A percentile compares a stretch with the other conserved stretches of the same genome.
phyloP scores from a whole-genome alignment of 306 rosid genomes.

The Glycine latifolia region DNA sequence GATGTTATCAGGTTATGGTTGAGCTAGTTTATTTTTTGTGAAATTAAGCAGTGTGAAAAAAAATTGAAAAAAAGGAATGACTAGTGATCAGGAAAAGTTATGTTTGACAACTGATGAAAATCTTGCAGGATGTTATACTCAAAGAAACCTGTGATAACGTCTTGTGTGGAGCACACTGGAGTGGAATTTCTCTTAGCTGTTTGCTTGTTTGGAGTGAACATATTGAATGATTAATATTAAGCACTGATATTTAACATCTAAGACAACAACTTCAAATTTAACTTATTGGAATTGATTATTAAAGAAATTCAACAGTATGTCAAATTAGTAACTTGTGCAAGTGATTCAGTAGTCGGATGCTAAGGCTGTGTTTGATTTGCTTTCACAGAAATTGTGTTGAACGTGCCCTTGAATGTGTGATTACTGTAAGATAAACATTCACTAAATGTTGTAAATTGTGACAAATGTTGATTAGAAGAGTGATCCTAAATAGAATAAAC shows the following conservation, averaged over 20 bases:
- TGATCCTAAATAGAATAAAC: neutral
- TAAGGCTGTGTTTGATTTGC: neutral
- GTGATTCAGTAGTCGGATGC: neutral
- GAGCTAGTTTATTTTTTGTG: too few species aligned
- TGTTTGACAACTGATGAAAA: neutral
- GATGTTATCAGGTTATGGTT: neutral
- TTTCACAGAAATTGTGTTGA: too few species aligned
- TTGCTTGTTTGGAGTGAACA: conserved; percentile 29
- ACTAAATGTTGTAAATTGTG: neutral
- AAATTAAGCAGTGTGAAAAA: too few species aligned
- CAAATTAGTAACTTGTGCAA: neutral
- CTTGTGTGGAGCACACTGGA: too few species aligned
- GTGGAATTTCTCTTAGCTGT: neutral
- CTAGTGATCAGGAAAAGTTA: neutral
- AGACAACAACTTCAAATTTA: neutral
- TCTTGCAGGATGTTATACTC: neutral
- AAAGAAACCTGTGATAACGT: neutral
- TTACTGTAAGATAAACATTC: too few species aligned
- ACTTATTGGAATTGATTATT: neutral
- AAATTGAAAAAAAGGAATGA: neutral
- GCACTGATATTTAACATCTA: neutral
- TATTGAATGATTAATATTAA: neutral
- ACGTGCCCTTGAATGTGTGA: too few species aligned
- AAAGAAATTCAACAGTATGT: neutral
- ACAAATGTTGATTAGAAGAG: conserved; percentile 2